phyloP scores from a whole-genome alignment of 352 stramenopile genomes.

The Globisporangium viniferum region DNA sequence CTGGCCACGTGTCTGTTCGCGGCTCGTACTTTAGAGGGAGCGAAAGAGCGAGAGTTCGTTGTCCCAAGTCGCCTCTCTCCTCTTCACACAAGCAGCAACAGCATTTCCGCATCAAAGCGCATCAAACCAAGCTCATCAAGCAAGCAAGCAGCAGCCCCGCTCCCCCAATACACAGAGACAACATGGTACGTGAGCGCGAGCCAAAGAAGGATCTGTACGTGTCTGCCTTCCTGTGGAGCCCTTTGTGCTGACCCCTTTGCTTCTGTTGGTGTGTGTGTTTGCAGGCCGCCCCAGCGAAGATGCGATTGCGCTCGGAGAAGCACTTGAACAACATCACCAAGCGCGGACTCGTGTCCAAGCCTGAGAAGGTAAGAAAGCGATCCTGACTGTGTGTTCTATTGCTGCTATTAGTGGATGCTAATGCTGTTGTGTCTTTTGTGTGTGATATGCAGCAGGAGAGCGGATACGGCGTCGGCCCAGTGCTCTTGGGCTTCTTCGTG shows the following conservation, averaged over 20 bases:
- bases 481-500: constrained; percentile 84
- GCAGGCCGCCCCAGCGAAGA: constrained; percentile 72
- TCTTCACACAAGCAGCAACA: background rate
- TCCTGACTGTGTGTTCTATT: background rate
- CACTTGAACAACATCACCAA: constrained; percentile 88
- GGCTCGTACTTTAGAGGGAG: background rate
- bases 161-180: background rate
- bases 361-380: constrained; percentile 54
- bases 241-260: background rate
- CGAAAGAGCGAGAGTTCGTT: background rate
- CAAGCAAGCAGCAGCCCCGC: too few relatives aligned
- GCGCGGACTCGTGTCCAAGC: constrained; percentile 72
- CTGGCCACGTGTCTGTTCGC: background rate
- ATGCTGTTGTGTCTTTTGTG: background rate
- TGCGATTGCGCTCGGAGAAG: constrained; percentile 85
- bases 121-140: background rate
- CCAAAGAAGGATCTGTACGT: background rate
- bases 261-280: constrained; percentile 1
- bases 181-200: constrained; percentile 1
- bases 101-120: constrained; percentile 4
- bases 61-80: background rate
- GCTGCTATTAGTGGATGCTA: background rate
- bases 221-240: background rate
- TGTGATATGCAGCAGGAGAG: constrained; percentile 46
- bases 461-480: constrained; percentile 70